These are phyloP conservation scores for Trichoderma reesei DNA, from an alignment of 495 filamentous ascomycete species.

Conservation along the genomic window DNA sequence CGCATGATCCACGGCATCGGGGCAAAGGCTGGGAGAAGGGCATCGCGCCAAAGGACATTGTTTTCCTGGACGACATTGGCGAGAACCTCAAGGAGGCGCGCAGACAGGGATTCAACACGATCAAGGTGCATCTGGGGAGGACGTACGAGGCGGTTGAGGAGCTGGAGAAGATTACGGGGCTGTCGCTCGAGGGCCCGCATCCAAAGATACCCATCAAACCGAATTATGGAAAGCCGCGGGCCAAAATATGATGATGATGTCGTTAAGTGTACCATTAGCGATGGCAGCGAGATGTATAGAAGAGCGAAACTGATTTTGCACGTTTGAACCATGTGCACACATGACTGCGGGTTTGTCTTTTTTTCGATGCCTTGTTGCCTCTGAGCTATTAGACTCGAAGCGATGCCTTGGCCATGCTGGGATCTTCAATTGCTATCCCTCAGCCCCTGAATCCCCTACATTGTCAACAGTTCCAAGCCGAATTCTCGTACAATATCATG, in stretches of 20 bases:
- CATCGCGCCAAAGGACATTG: slow-evolving; percentile 54
- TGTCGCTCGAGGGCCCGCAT: slow-evolving; percentile 35
- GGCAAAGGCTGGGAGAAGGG: slow-evolving; percentile 35
- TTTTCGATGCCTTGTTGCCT: no score
- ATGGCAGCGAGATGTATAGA: not conserved
- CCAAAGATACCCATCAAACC: slow-evolving; percentile 34
- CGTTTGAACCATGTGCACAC: not conserved
- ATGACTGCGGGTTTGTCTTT: not conserved
- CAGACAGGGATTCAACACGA: slow-evolving; percentile 63
- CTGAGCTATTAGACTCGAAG: no score
- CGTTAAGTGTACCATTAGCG: not conserved
- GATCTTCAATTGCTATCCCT: not conserved
- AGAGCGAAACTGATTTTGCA: not conserved
- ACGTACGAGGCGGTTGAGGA: slow-evolving; percentile 59
- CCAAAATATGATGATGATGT: slow-evolving; percentile 6
- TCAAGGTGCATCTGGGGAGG: slow-evolving; percentile 73
- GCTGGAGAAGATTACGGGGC: slow-evolving; percentile 41
- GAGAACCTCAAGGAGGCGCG: slow-evolving; percentile 80
- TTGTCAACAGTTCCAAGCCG: slow-evolving; percentile 4
- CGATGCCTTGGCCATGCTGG: no score
- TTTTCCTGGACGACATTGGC: slow-evolving; percentile 95
- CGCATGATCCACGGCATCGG: slow-evolving; percentile 24
- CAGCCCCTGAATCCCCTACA: not conserved
- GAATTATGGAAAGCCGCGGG: slow-evolving; percentile 10
- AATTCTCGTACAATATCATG: no score